Evolutionary conservation across 1,284 basidiomycete species (phyloP), one percentile per base, ranked within the genome.

Genomic region (Cutaneotrichosporon sp.): DNA sequence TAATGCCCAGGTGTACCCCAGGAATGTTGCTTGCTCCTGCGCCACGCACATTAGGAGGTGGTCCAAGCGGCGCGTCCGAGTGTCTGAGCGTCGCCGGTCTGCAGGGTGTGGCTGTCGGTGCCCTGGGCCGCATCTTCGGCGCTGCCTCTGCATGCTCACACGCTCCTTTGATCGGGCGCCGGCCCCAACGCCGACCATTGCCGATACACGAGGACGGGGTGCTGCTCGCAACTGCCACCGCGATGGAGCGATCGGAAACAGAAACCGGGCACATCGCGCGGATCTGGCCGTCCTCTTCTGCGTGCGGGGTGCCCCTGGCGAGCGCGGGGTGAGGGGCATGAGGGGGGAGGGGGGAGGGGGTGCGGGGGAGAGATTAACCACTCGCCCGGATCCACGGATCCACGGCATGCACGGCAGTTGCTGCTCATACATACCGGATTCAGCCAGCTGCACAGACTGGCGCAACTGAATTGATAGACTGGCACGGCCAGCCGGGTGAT

Each of bases 361-460:
- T 6, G 18, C 18, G 16, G 16, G 18, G 38, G 18, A n/a, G 38
- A 18, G 18, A 42, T n/a, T 42, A 18, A n/a, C 18, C 38, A 7
- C 18, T 42, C 2, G 16, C 34, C 34, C 38, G 38, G 38, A 29
- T 29, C 29, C 29, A 9, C 29, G 29, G 18, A n/a, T n/a, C 5
- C 38, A 42, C 18, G 18, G 38, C n/a, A n/a, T n/a, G n/a, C n/a
- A n/a, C n/a, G n/a, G n/a, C n/a, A n/a, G n/a, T n/a, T n/a, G 38
- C 38, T 3, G 18, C 38, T 42, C 38, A 42, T 42, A n/a, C n/a
- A n/a, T n/a, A 7, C 18, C 45, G 45, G 45, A 47, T 25, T 13
- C 20, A 47, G 45, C 22, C 25, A 24, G 14, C 22, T 47, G 45
- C 45, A 47, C 45, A 47, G 45, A 47, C 45, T 47, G 45, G 45